Percentiles rank a stretch among this genome's conserved stretches.
Evolutionary conservation across 2,329 filamentous ascomycete genomes (phyloP).

Genomic region (Plenodomus tracheiphilus): DNA sequence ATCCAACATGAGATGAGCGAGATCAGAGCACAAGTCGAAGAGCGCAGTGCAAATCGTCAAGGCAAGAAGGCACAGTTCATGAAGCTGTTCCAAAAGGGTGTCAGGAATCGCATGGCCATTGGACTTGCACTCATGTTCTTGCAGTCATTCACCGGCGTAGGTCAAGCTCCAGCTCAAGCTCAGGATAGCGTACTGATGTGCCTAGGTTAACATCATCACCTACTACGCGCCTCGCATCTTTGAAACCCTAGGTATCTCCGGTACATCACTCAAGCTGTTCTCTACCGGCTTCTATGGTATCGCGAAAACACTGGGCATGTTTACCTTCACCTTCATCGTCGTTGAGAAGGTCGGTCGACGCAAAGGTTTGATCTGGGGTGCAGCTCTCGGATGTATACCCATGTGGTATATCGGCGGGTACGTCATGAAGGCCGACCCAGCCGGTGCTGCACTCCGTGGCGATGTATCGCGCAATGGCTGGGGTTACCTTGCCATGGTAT

Average conservation of each 20-base stretch:
- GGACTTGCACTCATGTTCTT: constrained; percentile 45
- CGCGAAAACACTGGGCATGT: constrained; percentile 44
- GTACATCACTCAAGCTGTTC: constrained; percentile 47
- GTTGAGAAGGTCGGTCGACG: constrained; percentile 48
- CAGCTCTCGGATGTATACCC: constrained; percentile 52
- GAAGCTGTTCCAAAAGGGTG: constrained; percentile 45
- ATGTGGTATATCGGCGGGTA: constrained; percentile 59
- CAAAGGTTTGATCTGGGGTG: constrained; percentile 53
- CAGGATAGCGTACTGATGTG: constrained; percentile 4
- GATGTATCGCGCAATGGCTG: constrained; percentile 50
- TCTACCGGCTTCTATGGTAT: constrained; percentile 58
- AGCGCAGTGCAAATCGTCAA: constrained; percentile 32
- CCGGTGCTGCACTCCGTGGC: constrained; percentile 49
- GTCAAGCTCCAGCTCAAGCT: neutral
- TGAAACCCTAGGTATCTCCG: constrained; percentile 51
- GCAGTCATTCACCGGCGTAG: constrained; percentile 42
- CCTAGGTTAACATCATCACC: constrained; percentile 39
- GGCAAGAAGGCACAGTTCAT: constrained; percentile 37
- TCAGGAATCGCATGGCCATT: constrained; percentile 45
- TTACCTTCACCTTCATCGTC: constrained; percentile 45
- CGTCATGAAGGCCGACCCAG: constrained; percentile 57
- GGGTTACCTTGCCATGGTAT: constrained; percentile 58
- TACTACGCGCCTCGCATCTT: constrained; percentile 46
- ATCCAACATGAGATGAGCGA: constrained; percentile 56
- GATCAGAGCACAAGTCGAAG: constrained; percentile 46